These are phyloP conservation scores for Neoarthrinium moseri DNA, from an alignment of 2,329 filamentous ascomycete genomes.

Conservation along the genomic window DNA sequence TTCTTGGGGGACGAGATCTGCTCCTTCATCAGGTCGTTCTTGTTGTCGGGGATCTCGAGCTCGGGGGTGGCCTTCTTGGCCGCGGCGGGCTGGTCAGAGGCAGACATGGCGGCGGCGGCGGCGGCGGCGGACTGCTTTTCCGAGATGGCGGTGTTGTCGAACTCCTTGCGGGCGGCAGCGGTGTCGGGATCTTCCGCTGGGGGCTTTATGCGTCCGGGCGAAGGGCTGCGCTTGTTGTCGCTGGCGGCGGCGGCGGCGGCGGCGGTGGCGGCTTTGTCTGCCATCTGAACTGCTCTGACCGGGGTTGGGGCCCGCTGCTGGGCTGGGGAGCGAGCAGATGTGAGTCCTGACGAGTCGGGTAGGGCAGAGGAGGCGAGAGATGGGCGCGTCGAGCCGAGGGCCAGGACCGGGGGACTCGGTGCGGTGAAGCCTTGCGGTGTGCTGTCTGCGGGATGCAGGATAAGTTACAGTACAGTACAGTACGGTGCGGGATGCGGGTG, in stretches of 20 bases:
- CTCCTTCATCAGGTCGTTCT: constrained; percentile 43
- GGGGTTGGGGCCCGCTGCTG: too few relatives aligned
- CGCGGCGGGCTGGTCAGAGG: constrained; percentile 32
- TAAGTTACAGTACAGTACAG: too few relatives aligned
- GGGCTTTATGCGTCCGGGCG: constrained; percentile 17
- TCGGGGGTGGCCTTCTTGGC: constrained; percentile 17
- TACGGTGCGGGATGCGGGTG: too few relatives aligned
- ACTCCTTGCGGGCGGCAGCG: constrained; percentile 61
- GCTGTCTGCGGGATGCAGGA: too few relatives aligned
- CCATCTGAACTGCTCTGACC: too few relatives aligned
- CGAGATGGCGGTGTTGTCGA: constrained; percentile 64
- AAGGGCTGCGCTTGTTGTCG: constrained; percentile 19
- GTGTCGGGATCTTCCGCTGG: constrained; percentile 59
- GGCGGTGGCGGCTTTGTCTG: constrained; percentile 2
- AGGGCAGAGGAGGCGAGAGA: too few relatives aligned
- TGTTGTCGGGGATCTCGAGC: constrained; percentile 5
- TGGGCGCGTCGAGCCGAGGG: too few relatives aligned
- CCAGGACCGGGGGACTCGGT: too few relatives aligned
- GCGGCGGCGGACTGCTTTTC: constrained; percentile 33
- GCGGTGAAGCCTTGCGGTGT: too few relatives aligned
- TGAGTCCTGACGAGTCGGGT: too few relatives aligned
- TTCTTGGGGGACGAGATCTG: constrained; percentile 62
- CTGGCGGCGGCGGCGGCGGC: not conserved
- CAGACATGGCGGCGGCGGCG: constrained; percentile 16
- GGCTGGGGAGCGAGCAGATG: too few relatives aligned